Base-by-base conservation (phyloP, 352 stramenopile genomes). In the Phytophthora pseudosyringae region DNA sequence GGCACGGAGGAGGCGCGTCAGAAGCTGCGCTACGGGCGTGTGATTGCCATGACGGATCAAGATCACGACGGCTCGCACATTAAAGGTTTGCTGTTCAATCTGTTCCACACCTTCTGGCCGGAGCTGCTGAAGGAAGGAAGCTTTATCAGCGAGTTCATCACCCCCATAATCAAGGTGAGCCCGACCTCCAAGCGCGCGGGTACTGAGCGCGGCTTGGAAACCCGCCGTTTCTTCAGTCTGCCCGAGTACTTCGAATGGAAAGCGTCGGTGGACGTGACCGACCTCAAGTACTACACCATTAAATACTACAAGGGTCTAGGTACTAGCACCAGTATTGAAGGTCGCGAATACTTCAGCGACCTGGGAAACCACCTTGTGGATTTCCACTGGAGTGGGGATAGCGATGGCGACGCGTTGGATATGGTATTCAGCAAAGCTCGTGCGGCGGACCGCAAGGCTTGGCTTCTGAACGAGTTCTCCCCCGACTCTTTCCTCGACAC, bases 1-100 rank as follows among this genome's bases (percentile, higher is more conserved):
- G 82, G 91, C 54, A 93, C 84, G 50, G 86, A 89, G 28, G 94
- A 98, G 49, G 97, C 98, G 58, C 75, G 85, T 12, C 61, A 80
- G 59, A 88, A 85, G 28, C 81, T 99, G 39, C 93, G 98, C 18
- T 99, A 99, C 67, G 98, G 98, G n/a, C 97, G 98, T 59, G 80
- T 99, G 33, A 97, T 99, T 76, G 98, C 99, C 67, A 99, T 99
- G 98, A 98, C 98, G 6, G 98, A 99, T 87, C 98, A 99, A 84
- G 98, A 99, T 80, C 95, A 98, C 59, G 95, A 99, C 54, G 97
- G 98, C 9, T 98, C 88, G 35, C 98, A 99, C 78, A 99, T 99
- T 85, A 99, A 99, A 77, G 98, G 97, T 2, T 77, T 99, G 25
- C 69, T 99, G 35, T 99, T 99, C 78, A 99, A 99, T 69, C 95